These are phyloP conservation scores for Sporothrix mexicana DNA, from an alignment of 2,329 filamentous ascomycete species.

Conservation along the genomic window DNA sequence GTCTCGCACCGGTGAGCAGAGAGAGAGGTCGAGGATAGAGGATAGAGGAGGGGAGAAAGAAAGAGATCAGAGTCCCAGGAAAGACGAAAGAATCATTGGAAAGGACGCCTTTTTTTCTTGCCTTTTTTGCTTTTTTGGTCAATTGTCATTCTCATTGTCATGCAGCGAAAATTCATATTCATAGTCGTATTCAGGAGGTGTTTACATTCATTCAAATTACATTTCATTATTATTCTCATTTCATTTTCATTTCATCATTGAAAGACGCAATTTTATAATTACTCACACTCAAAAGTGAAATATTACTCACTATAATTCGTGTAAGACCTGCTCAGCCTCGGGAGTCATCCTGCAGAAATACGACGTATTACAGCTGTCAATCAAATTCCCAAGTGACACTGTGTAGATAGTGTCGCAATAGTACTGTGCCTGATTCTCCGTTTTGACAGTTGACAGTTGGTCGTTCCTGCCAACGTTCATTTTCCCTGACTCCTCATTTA, in stretches of 20 bases:
- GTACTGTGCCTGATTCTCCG: neutral
- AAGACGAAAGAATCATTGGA: neutral
- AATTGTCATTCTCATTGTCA: conserved; percentile 3
- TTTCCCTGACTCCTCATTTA: neutral
- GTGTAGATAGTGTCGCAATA: neutral
- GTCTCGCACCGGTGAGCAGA: too few species aligned
- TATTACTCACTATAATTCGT: neutral
- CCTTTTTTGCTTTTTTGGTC: neutral
- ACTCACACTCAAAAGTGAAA: neutral
- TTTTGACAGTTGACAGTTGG: neutral
- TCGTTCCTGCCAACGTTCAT: neutral
- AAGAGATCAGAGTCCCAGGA: neutral
- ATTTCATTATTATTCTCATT: neutral
- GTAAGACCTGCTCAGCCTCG: neutral
- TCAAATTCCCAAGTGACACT: neutral
- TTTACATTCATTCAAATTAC: neutral
- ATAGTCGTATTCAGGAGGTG: conserved; percentile 5
- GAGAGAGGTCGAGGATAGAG: neutral
- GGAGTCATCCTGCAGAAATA: too few species aligned
- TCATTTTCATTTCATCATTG: neutral
- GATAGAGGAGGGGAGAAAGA: neutral
- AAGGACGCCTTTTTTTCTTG: neutral
- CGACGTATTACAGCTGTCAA: too few species aligned
- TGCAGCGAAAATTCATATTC: conserved; percentile 16
- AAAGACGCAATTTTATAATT: neutral